Evolutionary conservation across 768 basidiomycete genomes (phyloP).

Genomic region (Mycena chlorophos): DNA sequence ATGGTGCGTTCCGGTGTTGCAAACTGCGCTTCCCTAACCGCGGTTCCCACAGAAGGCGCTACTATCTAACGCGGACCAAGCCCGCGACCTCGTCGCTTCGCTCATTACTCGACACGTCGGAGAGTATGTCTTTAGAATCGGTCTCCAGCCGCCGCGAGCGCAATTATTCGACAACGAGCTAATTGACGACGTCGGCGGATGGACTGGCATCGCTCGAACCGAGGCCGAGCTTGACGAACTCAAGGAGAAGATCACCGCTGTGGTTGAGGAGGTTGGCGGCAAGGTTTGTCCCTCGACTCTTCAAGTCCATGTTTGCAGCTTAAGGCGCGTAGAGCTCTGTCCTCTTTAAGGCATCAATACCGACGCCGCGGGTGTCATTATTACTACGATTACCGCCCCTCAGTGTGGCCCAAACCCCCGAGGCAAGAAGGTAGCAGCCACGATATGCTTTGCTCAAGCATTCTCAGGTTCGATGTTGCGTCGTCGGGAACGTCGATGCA

Average conservation of each 20-base stretch:
- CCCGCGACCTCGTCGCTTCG: conserved; percentile 63
- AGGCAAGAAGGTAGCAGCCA: too few relatives aligned
- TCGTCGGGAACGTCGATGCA: conserved; percentile 87
- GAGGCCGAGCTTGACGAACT: conserved; percentile 53
- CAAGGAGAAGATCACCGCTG: conserved; percentile 41
- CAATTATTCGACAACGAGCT: conserved; percentile 58
- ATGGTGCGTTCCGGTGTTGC: conserved; percentile 39
- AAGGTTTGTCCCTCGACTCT: conserved; percentile 47
- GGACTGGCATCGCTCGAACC: conserved; percentile 55
- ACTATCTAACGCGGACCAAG: conserved; percentile 46
- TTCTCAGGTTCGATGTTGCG: conserved; percentile 66
- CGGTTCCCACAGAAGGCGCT: conserved; percentile 51
- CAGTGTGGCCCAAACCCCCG: conserved; percentile 76
- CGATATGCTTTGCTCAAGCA: too few relatives aligned
- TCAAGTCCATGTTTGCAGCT: neutral
- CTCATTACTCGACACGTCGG: conserved; percentile 68
- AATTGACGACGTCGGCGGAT: conserved; percentile 46
- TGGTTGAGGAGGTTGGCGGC: conserved; percentile 77
- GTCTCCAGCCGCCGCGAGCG: conserved; percentile 59
- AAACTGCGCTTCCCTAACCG: too few relatives aligned
- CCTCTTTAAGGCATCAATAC: conserved; percentile 50
- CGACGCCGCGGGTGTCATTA: conserved; percentile 54
- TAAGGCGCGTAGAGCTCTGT: conserved; percentile 48
- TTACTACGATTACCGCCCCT: conserved; percentile 76
- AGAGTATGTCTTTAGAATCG: conserved; percentile 76